Percentiles rank a stretch among this genome's conserved stretches.
Conservation (phyloP, 2,329 filamentous ascomycete genomes). For the Cordyceps cateniannulata region DNA sequence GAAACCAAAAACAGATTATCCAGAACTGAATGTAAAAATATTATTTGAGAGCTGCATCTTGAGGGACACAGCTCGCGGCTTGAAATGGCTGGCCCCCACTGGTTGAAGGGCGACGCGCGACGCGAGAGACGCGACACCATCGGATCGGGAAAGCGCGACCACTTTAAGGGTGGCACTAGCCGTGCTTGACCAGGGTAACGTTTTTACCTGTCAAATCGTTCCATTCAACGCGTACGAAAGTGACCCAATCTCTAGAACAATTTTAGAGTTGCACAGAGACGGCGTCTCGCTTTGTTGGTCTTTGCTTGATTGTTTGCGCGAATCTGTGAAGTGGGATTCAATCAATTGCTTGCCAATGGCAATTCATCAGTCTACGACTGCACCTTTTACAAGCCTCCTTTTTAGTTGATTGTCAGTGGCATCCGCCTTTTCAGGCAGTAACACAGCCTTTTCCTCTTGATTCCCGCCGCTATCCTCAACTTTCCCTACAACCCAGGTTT, state of each 20-base stretch:
- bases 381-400: background rate
- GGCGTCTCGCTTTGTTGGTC: no score
- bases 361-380: background rate
- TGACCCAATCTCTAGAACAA: no score
- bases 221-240: no score
- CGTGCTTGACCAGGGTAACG: background rate
- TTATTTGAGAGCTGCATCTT: background rate
- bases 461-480: slow-evolving; percentile 22
- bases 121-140: slow-evolving; percentile 10
- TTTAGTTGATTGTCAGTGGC: background rate
- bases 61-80: background rate
- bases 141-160: slow-evolving; percentile 9
- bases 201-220: background rate
- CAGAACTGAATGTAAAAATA: background rate
- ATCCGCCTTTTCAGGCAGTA: slow-evolving; percentile 20
- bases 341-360: background rate
- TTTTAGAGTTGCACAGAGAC: background rate
- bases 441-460: slow-evolving; percentile 18
- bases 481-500: slow-evolving; percentile 61
- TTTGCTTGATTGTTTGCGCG: no score
- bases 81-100: background rate
- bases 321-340: background rate
- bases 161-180: background rate
- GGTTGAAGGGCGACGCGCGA: background rate
- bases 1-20: background rate